phyloP scores from a whole-genome alignment of 148 eudicot genomes.

The Spergularia bocconei region DNA sequence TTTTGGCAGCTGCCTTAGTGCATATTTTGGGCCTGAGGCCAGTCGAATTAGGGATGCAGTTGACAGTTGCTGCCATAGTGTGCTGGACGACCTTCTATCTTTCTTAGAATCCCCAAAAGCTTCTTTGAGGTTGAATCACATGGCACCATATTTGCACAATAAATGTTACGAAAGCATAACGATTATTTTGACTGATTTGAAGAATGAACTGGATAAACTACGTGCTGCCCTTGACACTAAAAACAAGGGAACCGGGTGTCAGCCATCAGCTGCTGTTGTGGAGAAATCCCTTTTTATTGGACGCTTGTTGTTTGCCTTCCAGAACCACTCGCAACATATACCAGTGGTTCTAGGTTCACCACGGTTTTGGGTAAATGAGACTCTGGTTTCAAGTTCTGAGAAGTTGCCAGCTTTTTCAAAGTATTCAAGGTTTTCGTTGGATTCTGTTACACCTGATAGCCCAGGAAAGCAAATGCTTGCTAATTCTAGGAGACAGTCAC shows the following conservation, averaged over 20 bases:
- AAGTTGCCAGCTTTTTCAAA: slow-evolving; percentile 44
- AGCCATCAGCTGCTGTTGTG: slow-evolving; percentile 48
- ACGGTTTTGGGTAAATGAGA: slow-evolving; percentile 65
- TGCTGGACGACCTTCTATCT: slow-evolving; percentile 72
- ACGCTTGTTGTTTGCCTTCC: slow-evolving; percentile 82
- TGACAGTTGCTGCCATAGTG: slow-evolving; percentile 66
- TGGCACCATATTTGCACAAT: slow-evolving; percentile 72
- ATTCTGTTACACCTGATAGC: slow-evolving; percentile 45
- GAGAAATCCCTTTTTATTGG: slow-evolving; percentile 87
- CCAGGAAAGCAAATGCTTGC: slow-evolving; percentile 44
- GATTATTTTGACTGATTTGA: slow-evolving; percentile 59
- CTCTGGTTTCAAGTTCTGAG: slow-evolving; percentile 38
- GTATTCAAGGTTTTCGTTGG: slow-evolving; percentile 45
- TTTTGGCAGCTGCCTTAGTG: slow-evolving; percentile 70
- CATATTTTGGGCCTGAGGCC: slow-evolving; percentile 79
- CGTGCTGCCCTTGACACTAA: slow-evolving; percentile 47
- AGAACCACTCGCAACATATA: slow-evolving; percentile 74
- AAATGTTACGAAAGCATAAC: slow-evolving; percentile 68
- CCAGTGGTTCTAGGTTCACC: slow-evolving; percentile 90
- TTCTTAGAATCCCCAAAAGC: slow-evolving; percentile 96
- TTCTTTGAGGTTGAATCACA: slow-evolving; percentile 60
- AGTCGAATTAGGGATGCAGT: slow-evolving; percentile 86
- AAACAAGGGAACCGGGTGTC: slow-evolving; percentile 30
- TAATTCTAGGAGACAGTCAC: slow-evolving; percentile 62
- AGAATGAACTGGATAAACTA: slow-evolving; percentile 61